phyloP scores from a whole-genome alignment of 768 basidiomycete species.

The Psilocybe cubensis region DNA sequence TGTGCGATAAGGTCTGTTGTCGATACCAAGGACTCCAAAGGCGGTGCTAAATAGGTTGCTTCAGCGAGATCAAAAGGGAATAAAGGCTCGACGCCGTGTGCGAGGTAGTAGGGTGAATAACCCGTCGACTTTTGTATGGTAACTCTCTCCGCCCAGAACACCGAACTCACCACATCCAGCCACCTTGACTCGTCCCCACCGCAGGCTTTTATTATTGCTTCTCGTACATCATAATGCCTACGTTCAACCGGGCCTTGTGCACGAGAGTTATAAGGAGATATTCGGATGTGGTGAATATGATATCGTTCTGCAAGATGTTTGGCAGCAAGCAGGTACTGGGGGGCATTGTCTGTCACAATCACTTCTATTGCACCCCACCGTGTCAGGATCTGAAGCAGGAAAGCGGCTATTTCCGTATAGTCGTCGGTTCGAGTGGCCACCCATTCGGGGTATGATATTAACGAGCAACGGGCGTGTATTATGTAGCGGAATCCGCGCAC shows the following conservation, averaged over 20 bases:
- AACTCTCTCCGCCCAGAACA: conserved; percentile 30
- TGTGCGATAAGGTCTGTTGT: conserved; percentile 13
- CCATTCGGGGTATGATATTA: conserved; percentile 15
- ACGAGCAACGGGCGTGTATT: conserved; percentile 24
- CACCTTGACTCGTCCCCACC: conserved; percentile 25
- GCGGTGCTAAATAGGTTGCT: conserved; percentile 10
- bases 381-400: conserved; percentile 8
- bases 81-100: conserved; percentile 32
- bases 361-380: background rate
- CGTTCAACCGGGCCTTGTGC: conserved; percentile 38
- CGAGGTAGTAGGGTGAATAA: conserved; percentile 33
- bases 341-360: background rate
- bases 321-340: conserved; percentile 18
- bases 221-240: conserved; percentile 24
- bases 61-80: conserved; percentile 10
- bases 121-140: conserved; percentile 27
- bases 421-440: conserved; percentile 25
- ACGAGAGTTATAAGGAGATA: conserved; percentile 42
- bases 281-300: conserved; percentile 37
- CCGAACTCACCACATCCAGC: conserved; percentile 26
- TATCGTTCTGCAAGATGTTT: conserved; percentile 14
- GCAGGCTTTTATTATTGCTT: conserved; percentile 31
- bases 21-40: background rate
- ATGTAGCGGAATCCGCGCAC: conserved; percentile 24
- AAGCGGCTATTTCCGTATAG: conserved; percentile 9